A percentile compares a stretch with the other conserved stretches of the same genome.
Evolutionary conservation across 1,284 basidiomycete genomes (phyloP).

Genomic region (Volvariella volvacea): DNA sequence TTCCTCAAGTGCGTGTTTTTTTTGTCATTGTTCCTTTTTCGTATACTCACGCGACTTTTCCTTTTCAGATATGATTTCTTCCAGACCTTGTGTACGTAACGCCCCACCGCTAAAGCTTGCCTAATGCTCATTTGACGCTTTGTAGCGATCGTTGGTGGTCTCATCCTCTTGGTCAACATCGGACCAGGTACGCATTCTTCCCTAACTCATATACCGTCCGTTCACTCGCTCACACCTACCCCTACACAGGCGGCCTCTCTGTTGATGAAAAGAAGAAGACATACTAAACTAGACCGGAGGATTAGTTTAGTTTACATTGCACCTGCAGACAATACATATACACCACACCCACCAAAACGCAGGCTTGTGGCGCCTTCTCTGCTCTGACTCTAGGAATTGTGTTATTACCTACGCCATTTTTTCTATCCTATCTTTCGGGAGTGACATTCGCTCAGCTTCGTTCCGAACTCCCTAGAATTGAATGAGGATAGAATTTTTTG

Average conservation of each 20-base stretch:
- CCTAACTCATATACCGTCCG: not conserved
- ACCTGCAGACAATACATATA: no score
- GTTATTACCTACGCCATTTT: no score
- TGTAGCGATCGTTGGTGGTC: conserved; percentile 91
- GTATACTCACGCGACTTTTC: conserved; percentile 12
- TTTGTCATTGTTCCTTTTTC: conserved; percentile 31
- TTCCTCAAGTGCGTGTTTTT: conserved; percentile 98
- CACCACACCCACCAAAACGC: no score
- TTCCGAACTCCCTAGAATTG: no score
- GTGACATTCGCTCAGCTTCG: no score
- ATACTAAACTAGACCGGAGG: conserved; percentile 48
- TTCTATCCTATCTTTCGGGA: no score
- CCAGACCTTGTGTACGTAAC: conserved; percentile 80
- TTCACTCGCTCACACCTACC: conserved; percentile 5
- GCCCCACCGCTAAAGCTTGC: not conserved
- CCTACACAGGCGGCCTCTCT: conserved; percentile 73
- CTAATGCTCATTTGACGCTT: conserved; percentile 14
- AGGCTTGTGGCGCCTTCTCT: no score
- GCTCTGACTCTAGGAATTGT: no score
- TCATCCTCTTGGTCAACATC: conserved; percentile 97
- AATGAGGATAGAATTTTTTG: no score
- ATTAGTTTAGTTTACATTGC: no score
- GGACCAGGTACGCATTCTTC: conserved; percentile 64
- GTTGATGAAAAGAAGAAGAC: conserved; percentile 99
- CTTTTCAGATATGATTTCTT: conserved; percentile 79